phyloP scores from a whole-genome alignment of 805 yeast genomes.

The Metschnikowia rubicola region DNA sequence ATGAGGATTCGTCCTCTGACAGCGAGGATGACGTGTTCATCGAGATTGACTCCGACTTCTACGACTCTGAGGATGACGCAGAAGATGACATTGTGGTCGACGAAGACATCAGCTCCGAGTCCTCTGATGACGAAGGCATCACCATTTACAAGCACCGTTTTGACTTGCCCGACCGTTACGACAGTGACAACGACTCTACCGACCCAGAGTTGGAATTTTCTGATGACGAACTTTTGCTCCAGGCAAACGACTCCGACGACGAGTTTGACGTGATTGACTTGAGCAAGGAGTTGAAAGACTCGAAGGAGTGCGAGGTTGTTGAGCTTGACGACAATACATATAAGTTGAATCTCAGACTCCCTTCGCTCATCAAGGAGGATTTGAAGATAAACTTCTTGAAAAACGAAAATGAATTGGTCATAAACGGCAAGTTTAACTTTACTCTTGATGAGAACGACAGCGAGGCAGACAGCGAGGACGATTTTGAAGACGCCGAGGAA shows the following conservation, averaged over 20 bases:
- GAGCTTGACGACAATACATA: slow-evolving; percentile 37
- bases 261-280: slow-evolving; percentile 38
- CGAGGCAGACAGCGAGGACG: slow-evolving; percentile 23
- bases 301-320: slow-evolving; percentile 42
- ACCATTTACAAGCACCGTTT: slow-evolving; percentile 42
- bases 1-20: slow-evolving; percentile 16
- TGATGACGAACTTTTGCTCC: slow-evolving; percentile 21
- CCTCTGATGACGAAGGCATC: slow-evolving; percentile 38
- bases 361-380: slow-evolving; percentile 39
- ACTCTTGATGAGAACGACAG: slow-evolving; percentile 19
- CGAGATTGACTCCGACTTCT: slow-evolving; percentile 32
- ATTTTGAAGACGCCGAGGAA: slow-evolving; percentile 15
- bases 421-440: slow-evolving; percentile 39
- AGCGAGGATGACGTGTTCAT: slow-evolving; percentile 20
- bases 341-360: slow-evolving; percentile 40
- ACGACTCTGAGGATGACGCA: slow-evolving; percentile 22
- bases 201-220: slow-evolving; percentile 36
- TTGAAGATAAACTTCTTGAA: slow-evolving; percentile 38
- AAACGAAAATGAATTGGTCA: slow-evolving; percentile 38
- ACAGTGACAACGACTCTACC: slow-evolving; percentile 33
- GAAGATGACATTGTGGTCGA: slow-evolving; percentile 19
- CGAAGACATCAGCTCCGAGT: slow-evolving; percentile 21
- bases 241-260: slow-evolving; percentile 19
- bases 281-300: slow-evolving; percentile 38
- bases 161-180: slow-evolving; percentile 35